Percentiles rank a stretch among this genome's conserved stretches.
Conservation (phyloP, 345 rosid species). For the Eucalyptus regnans region DNA sequence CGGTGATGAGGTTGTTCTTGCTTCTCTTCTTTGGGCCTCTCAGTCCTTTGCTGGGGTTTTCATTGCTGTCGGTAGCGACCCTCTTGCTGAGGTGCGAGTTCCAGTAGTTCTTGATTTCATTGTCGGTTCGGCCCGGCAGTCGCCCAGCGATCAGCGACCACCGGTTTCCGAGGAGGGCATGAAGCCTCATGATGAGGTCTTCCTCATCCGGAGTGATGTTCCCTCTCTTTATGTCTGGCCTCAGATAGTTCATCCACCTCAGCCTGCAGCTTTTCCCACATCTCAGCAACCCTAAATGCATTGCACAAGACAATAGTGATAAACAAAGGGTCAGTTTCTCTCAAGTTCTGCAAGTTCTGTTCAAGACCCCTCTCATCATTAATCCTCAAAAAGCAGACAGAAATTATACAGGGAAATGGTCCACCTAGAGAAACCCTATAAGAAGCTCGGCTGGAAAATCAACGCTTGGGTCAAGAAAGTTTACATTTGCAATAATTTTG, state of each 20-base stretch:
- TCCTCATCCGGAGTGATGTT: slow-evolving; percentile 40
- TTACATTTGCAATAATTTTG: background rate
- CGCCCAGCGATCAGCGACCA: slow-evolving; percentile 33
- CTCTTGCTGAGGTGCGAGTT: slow-evolving; percentile 25
- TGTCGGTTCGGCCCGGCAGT: slow-evolving; percentile 36
- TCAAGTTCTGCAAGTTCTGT: background rate
- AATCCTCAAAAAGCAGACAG: background rate
- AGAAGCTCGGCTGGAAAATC: background rate
- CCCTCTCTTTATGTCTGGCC: slow-evolving; percentile 37
- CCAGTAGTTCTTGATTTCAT: slow-evolving; percentile 45
- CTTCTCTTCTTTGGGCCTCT: background rate
- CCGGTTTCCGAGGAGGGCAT: slow-evolving; percentile 34
- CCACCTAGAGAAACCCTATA: background rate
- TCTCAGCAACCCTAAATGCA: slow-evolving; percentile 16
- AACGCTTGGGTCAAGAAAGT: background rate
- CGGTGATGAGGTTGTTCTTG: background rate
- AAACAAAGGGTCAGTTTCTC: background rate
- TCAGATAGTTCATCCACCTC: slow-evolving; percentile 39
- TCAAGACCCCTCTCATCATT: background rate
- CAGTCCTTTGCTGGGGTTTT: background rate
- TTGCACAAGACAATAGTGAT: background rate
- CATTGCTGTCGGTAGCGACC: background rate
- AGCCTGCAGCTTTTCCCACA: slow-evolving; percentile 46
- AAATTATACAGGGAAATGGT: background rate
- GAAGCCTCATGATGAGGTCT: slow-evolving; percentile 31